Base-by-base conservation (phyloP, 2,329 filamentous ascomycete species). In the Leptographium wingfieldii region DNA sequence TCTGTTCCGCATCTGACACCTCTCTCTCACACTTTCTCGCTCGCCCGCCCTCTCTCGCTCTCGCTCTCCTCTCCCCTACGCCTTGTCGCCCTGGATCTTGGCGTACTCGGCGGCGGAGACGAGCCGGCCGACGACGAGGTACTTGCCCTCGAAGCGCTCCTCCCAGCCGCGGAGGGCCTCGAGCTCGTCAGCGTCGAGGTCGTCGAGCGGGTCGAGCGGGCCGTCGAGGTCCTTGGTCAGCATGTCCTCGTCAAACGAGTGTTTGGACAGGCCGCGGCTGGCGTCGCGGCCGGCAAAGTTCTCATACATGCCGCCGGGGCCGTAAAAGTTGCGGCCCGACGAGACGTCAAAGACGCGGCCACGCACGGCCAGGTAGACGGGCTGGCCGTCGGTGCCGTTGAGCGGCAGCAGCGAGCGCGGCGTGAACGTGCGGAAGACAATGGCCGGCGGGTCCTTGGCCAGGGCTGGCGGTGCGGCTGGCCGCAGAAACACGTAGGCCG, bases 221-320 rank as follows among this genome's bases (percentile, higher is more conserved):
- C 83, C 92, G 60, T 94, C 83, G 59, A 97, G 75, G 72, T 96
- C 88, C 77, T 92, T 84, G 22, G 94, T 97, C 74, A 97, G 76
- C 91, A 97, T 95, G 7, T 92, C 88, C 77, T 89, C 84, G 70
- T 96, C 94, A 72, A 99, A 97, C 75, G 90, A 95, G 61, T 92
- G 90, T 72, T 83, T 89, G 1, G 94, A 92, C 62, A 99, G 76
- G 1, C 94, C 94, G 58, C 92, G 81, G 65, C 83, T 90, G 25
- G 94, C 94, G 73, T 99, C 94, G 48, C 92, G 80, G 0, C 94
- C 94, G 0, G 94, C 94, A 70, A 99, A 99, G 76, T 97, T 97
- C 72, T 86, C 86, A 73, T 99, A 99, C 2, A 92, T 91, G 0
- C 92, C 92, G 14, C 91, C 92, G 25, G 94, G 94, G 4, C 94